Conservation (phyloP, 768 basidiomycete species). For the Chalciporus sphaerocephalus region DNA sequence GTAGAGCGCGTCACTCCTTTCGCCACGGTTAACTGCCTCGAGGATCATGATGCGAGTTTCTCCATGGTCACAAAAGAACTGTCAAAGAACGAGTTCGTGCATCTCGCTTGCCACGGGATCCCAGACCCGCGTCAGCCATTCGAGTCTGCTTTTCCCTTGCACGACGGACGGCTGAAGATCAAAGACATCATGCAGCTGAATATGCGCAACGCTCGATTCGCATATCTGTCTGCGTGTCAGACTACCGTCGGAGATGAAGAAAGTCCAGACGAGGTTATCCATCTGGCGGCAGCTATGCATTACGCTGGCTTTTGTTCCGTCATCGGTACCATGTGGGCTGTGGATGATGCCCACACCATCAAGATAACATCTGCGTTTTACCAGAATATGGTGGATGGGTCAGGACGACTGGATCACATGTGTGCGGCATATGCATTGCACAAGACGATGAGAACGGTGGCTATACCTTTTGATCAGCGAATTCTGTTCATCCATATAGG, state of each 20-base stretch:
- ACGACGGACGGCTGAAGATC: conserved; percentile 1
- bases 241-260: conserved; percentile 22
- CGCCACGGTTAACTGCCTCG: not conserved
- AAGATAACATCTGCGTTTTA: conserved; percentile 3
- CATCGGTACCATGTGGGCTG: conserved; percentile 24
- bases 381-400: conserved; percentile 2
- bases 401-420: conserved; percentile 1
- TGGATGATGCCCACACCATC: conserved; percentile 2
- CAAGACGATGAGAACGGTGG: conserved; percentile 1
- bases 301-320: conserved; percentile 22
- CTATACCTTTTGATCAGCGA: conserved; percentile 9
- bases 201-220: conserved; percentile 5
- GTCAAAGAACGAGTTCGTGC: conserved; percentile 12
- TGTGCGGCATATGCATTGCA: conserved; percentile 8
- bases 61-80: conserved; percentile 3
- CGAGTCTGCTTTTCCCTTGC: conserved; percentile 11
- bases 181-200: conserved; percentile 7
- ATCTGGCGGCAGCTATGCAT: conserved; percentile 25
- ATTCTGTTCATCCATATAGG: conserved; percentile 13
- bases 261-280: conserved; percentile 19
- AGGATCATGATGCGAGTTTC: not conserved
- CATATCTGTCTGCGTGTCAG: conserved; percentile 24
- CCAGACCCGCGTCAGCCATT: conserved; percentile 11
- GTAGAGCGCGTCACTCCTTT: not conserved
- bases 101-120: conserved; percentile 24